Conservation (phyloP, 495 filamentous ascomycete genomes). For the Sabuloglossum arenarium region DNA sequence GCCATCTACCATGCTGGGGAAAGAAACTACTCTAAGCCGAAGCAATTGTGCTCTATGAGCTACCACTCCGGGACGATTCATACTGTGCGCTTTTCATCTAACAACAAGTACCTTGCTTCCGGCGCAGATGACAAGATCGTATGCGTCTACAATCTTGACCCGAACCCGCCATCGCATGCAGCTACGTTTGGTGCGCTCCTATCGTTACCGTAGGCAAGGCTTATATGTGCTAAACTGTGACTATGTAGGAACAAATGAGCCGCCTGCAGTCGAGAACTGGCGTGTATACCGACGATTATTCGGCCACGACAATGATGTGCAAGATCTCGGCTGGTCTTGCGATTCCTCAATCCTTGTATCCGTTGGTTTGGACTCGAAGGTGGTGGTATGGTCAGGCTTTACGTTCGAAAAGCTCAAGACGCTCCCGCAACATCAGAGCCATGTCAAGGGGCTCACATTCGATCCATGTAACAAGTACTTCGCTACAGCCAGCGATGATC, state of each 20-base stretch:
- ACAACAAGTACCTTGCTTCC: constrained; percentile 80
- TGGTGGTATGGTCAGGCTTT: constrained; percentile 92
- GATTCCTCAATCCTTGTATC: constrained; percentile 92
- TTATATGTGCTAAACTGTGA: not conserved
- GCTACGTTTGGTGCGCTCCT: constrained; percentile 47
- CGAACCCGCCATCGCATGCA: constrained; percentile 49
- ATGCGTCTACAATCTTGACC: constrained; percentile 81
- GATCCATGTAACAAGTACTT: constrained; percentile 99
- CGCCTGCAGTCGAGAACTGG: constrained; percentile 91
- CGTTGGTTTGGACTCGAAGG: constrained; percentile 90
- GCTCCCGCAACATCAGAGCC: constrained; percentile 74
- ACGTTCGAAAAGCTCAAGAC: constrained; percentile 97
- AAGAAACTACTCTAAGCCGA: constrained; percentile 47
- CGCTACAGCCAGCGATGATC: constrained; percentile 90
- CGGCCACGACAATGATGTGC: constrained; percentile 96
- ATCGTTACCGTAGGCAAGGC: not conserved
- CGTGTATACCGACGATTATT: constrained; percentile 79
- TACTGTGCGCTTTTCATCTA: constrained; percentile 85
- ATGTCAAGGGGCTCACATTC: constrained; percentile 96
- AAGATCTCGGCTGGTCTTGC: constrained; percentile 92
- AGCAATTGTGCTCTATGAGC: constrained; percentile 92
- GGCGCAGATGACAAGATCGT: constrained; percentile 98
- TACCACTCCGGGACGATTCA: constrained; percentile 96
- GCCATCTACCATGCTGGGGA: constrained; percentile 67
- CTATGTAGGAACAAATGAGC: constrained; percentile 58